These are phyloP conservation scores for Vigna hirtella DNA, from an alignment of 306 rosid genomes.

Conservation along the genomic window DNA sequence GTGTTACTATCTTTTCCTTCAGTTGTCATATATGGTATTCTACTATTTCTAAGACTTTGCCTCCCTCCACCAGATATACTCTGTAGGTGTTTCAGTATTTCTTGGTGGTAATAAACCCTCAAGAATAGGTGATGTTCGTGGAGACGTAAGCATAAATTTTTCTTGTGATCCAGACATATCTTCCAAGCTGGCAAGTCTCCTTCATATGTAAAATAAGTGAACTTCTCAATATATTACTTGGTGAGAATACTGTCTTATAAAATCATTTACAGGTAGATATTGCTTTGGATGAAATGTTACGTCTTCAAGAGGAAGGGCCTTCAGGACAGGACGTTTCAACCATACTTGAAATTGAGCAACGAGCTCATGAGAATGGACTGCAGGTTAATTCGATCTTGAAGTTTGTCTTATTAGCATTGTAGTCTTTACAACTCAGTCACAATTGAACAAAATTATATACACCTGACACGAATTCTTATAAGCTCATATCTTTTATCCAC, in stretches of 20 bases:
- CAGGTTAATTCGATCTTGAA: conserved; percentile 66
- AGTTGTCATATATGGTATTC: conserved; percentile 38
- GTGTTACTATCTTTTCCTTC: conserved; percentile 28
- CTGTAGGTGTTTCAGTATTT: conserved; percentile 86
- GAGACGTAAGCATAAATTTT: conserved; percentile 89
- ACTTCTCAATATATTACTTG: conserved; percentile 11
- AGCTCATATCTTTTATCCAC: conserved; percentile 15
- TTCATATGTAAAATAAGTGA: conserved; percentile 32
- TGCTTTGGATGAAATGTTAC: conserved; percentile 86
- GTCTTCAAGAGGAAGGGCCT: conserved; percentile 96
- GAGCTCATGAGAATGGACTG: conserved; percentile 96
- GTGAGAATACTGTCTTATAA: conserved; percentile 42
- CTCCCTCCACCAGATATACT: conserved; percentile 71
- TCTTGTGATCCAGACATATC: conserved; percentile 96
- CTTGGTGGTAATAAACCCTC: conserved; percentile 98
- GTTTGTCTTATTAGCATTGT: conserved; percentile 34
- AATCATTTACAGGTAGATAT: conserved; percentile 73
- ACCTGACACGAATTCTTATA: conserved; percentile 24
- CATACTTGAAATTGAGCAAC: conserved; percentile 91
- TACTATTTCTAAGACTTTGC: conserved; percentile 44
- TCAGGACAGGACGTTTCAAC: conserved; percentile 80
- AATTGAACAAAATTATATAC: conserved; percentile 30
- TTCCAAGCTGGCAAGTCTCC: conserved; percentile 77
- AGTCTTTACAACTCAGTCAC: conserved; percentile 29
- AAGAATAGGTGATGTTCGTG: conserved; percentile 80